These are phyloP conservation scores for Podospora pseudocomata DNA, from an alignment of 495 filamentous ascomycete genomes.

Conservation along the genomic window DNA sequence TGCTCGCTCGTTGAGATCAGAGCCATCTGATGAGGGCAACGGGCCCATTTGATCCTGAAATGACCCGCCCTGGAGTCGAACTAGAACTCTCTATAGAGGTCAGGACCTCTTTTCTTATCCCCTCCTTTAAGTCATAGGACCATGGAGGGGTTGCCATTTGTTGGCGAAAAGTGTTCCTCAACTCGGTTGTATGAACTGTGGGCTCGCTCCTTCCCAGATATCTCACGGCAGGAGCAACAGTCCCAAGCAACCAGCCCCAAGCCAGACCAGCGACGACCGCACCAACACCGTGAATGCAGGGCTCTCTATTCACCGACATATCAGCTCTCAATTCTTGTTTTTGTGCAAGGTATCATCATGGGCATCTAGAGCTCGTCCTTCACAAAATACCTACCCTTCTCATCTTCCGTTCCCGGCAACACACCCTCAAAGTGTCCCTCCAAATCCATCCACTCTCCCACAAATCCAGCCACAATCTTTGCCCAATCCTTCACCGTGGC, in stretches of 20 bases:
- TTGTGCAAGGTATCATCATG: background rate
- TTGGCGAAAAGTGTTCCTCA: background rate
- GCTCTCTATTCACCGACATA: background rate
- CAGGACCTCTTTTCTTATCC: background rate
- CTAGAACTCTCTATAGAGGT: background rate
- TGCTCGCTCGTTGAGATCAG: background rate
- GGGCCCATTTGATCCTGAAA: background rate
- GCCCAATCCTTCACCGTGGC: constrained; percentile 86
- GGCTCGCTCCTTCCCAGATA: background rate
- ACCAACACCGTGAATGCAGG: background rate
- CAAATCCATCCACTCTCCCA: constrained; percentile 90
- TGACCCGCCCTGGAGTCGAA: background rate
- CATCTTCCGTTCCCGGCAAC: background rate
- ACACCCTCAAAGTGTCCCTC: constrained; percentile 58
- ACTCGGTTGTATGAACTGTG: background rate
- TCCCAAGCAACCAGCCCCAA: background rate
- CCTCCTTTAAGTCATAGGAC: background rate
- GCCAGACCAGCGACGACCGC: background rate
- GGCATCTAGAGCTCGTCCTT: constrained; percentile 26
- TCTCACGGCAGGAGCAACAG: background rate
- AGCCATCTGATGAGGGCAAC: background rate
- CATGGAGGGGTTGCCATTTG: background rate
- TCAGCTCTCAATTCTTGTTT: constrained; percentile 1
- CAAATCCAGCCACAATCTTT: constrained; percentile 74
- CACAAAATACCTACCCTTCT: constrained; percentile 6